Conservation (phyloP, 2,329 filamentous ascomycete species). For the Fusarium agapanthi region DNA sequence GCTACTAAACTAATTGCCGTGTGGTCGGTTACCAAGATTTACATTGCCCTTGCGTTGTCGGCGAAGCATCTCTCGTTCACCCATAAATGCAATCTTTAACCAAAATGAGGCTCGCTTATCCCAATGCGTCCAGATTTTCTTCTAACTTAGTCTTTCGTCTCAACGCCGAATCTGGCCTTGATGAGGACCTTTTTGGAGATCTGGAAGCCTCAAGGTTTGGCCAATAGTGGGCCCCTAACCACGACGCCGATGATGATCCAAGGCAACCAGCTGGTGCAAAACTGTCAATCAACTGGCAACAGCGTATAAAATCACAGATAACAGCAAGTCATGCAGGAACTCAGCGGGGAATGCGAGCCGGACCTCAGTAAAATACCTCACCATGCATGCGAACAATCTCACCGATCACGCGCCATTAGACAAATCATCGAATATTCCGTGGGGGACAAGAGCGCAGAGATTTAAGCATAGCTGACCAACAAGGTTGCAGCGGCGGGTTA, state of each 20-base stretch:
- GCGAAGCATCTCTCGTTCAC: background rate
- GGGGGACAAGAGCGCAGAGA: no score
- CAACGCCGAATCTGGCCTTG: no score
- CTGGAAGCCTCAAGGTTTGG: background rate
- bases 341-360: background rate
- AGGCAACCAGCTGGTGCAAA: background rate
- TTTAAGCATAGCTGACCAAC: background rate
- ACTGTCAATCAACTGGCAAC: background rate
- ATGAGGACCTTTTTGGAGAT: background rate
- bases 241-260: accelerated
- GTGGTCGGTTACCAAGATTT: background rate
- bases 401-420: background rate
- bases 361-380: conserved; percentile 12
- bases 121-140: accelerated
- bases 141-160: no score
- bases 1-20: background rate
- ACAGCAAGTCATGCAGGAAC: background rate
- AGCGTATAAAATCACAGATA: background rate
- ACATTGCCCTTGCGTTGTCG: accelerated
- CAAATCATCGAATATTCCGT: background rate
- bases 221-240: background rate
- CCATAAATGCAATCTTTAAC: accelerated
- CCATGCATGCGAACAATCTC: background rate
- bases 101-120: accelerated
- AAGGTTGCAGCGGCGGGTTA: conserved; percentile 23